Evolutionary conservation across 768 basidiomycete species (phyloP).

Genomic region (Tephrocybe sp.): DNA sequence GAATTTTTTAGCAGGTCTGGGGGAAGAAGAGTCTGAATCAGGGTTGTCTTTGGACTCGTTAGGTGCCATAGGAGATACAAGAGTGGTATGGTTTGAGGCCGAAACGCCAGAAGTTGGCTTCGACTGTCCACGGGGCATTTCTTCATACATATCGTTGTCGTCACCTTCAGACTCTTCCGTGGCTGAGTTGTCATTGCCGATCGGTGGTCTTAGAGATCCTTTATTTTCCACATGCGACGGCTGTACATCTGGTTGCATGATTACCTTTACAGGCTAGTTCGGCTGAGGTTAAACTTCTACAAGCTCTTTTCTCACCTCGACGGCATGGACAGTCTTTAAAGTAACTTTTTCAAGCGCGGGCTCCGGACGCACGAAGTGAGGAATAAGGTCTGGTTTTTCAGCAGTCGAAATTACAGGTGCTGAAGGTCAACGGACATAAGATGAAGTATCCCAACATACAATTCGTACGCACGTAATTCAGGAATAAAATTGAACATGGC

Average conservation of each 20-base stretch:
- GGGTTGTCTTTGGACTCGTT: slow-evolving; percentile 22
- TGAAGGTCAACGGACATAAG: slow-evolving; percentile 26
- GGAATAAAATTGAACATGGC: slow-evolving; percentile 68
- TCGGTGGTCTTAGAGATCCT: slow-evolving; percentile 9
- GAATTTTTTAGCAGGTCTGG: slow-evolving; percentile 50
- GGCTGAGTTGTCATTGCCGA: slow-evolving; percentile 40
- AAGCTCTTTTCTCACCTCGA: slow-evolving; percentile 8
- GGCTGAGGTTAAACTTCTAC: slow-evolving; percentile 2
- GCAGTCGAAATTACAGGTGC: slow-evolving; percentile 51
- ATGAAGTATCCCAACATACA: too few relatives aligned
- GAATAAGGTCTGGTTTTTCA: slow-evolving; percentile 42
- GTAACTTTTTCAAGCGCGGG: slow-evolving; percentile 15
- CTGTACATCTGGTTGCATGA: slow-evolving; percentile 1
- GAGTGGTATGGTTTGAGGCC: slow-evolving; percentile 1
- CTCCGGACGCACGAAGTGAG: slow-evolving; percentile 13
- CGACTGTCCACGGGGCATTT: neutral
- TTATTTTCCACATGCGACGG: neutral
- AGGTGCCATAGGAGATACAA: slow-evolving; percentile 6
- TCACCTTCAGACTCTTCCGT: slow-evolving; percentile 46
- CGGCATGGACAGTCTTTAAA: slow-evolving; percentile 11
- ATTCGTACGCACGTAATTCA: slow-evolving; percentile 67
- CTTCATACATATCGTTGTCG: slow-evolving; percentile 21
- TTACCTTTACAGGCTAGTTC: slow-evolving; percentile 10
- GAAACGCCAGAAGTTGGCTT: neutral
- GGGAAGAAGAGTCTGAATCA: slow-evolving; percentile 57